These are phyloP conservation scores for Chaetomidium leptoderma DNA, from an alignment of 495 filamentous ascomycete species.

Conservation along the genomic window DNA sequence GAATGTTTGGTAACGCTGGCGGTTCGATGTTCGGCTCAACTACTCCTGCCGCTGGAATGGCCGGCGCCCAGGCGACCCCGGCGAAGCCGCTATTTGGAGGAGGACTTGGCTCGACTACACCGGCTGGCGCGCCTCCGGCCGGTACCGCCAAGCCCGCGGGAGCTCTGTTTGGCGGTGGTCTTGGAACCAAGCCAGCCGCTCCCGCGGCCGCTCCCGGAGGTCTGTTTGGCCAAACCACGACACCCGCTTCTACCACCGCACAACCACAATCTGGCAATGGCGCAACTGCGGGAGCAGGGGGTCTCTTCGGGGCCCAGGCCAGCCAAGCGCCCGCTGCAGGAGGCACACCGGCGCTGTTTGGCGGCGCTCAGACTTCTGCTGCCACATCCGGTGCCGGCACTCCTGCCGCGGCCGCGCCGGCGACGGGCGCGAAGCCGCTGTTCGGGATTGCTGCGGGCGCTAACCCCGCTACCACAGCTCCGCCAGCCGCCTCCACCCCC, in stretches of 20 bases:
- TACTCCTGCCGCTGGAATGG: constrained; percentile 1
- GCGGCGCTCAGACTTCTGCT: neutral
- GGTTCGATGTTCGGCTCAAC: constrained; percentile 14
- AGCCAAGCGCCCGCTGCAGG: neutral
- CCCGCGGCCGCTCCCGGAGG: constrained; percentile 1
- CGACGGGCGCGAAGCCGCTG: constrained; percentile 2
- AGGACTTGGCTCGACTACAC: constrained; percentile 29
- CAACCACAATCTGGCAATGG: constrained; percentile 5
- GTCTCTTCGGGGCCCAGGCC: constrained; percentile 9
- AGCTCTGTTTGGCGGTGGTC: constrained; percentile 11
- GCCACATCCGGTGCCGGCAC: constrained; percentile 1
- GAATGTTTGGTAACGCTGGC: constrained; percentile 11
- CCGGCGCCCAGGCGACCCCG: constrained; percentile 24
- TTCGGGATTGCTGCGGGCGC: constrained; percentile 10
- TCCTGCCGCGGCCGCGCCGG: constrained; percentile 2
- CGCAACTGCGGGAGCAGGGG: constrained; percentile 17
- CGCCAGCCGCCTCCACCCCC: constrained; percentile 22
- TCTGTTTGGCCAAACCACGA: constrained; percentile 21
- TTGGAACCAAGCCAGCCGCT: constrained; percentile 16
- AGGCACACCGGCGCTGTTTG: constrained; percentile 19
- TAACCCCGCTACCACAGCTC: constrained; percentile 8
- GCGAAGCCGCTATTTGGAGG: constrained; percentile 30
- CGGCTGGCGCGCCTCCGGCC: constrained; percentile 32
- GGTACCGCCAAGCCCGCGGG: constrained; percentile 23
- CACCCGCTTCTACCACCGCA: constrained; percentile 10